A percentile compares a stretch with the other conserved stretches of the same genome.
These are phyloP conservation scores for Cryphonectria carpinicola DNA, from an alignment of 2,329 filamentous ascomycete species.

Conservation along the genomic window DNA sequence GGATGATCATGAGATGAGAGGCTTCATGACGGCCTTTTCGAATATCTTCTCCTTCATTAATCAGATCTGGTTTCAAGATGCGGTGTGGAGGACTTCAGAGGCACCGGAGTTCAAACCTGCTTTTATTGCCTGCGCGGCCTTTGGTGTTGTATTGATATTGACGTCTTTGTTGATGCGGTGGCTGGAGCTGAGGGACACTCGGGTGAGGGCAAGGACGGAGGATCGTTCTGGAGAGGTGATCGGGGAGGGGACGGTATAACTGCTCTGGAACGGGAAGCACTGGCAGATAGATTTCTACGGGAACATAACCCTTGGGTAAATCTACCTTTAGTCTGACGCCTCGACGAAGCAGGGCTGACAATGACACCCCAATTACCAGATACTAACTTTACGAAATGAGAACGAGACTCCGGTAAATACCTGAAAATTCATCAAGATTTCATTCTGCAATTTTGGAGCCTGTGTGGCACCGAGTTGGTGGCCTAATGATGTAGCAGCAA, in stretches of 20 bases:
- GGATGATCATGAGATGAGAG: conserved; percentile 35
- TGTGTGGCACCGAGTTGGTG: too few species aligned
- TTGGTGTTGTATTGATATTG: conserved; percentile 21
- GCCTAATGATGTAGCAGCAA: too few species aligned
- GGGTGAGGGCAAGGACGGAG: not conserved
- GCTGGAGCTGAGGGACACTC: conserved; percentile 22
- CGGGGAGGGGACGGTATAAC: not conserved
- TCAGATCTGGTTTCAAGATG: conserved; percentile 29
- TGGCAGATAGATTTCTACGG: not conserved
- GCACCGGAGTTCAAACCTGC: conserved; percentile 23
- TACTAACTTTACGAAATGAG: too few species aligned
- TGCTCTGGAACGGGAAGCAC: too few species aligned
- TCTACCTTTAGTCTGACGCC: not conserved
- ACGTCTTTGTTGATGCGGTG: conserved; percentile 25
- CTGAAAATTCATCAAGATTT: too few species aligned
- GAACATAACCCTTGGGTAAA: not conserved
- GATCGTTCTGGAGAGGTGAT: not conserved
- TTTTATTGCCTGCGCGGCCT: conserved; percentile 26
- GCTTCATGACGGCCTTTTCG: conserved; percentile 30
- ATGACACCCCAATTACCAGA: not conserved
- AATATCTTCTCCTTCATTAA: conserved; percentile 30
- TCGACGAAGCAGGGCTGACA: not conserved
- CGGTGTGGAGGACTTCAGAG: conserved; percentile 29
- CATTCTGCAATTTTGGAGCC: too few species aligned
- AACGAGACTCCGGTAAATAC: too few species aligned